Base-by-base conservation (phyloP, 1,284 basidiomycete species). In the Trichosporon ovoides region DNA sequence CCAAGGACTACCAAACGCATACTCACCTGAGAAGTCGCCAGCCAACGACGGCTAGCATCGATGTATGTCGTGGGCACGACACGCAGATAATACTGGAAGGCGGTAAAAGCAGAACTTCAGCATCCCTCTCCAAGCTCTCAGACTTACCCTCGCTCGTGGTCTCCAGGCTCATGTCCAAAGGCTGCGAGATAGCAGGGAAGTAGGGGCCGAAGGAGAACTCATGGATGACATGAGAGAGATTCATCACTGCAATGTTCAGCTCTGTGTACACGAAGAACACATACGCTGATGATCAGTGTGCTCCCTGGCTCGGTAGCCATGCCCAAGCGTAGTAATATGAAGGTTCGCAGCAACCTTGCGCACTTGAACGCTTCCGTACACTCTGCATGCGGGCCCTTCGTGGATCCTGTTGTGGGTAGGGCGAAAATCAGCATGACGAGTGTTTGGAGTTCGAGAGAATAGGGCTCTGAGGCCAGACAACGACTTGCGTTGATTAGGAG, bases 191-290 rank as follows among this genome's bases (percentile, higher is more conserved):
- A 53, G 93, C 88, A 0, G 95, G 95, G 80, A 97, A 98, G 80
- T 90, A 89, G 0, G 92, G 89, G 0, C 95, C 95, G 68, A 98
- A 98, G 1, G 92, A 96, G 74, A 97, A 95, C 76, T 98, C 95
- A 62, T 88, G 88, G 66, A 98, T 91, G 58, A 97, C 87, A 78
- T 98, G 95, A 1, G 91, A 91, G 34, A 98, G 82, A 72, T 98
- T 98, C 91, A 98, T 96, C 63, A 87, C 89, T 95, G 16, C n/a
- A 56, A 37, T 55, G 34, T n/a, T 19, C 37, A 46, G 38, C 36
- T 50, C 20, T 13, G 28, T 6, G n/a, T n/a, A n/a, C 11, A 4
- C 18, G 11, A 14, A 34, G 7, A 24, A 1, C 12, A 69, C 71
- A 66, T 67, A 93, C 90, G 74, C 7, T 76, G 81, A 69, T 97